phyloP scores from a whole-genome alignment of 2,329 filamentous ascomycete genomes.

The Cadophora gregata region DNA sequence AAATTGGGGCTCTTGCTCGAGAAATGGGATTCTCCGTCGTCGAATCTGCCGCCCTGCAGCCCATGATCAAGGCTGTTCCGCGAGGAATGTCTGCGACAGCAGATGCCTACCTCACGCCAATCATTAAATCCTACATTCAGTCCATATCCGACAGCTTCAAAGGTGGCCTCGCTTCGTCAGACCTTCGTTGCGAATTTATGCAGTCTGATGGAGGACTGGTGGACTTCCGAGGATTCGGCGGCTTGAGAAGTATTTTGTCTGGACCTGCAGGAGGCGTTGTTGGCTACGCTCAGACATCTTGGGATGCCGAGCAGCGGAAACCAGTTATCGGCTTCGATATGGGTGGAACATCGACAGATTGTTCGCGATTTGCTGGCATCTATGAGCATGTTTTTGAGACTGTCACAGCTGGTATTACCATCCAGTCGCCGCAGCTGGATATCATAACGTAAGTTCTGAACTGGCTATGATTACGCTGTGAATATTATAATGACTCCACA shows the following conservation, averaged over 20 bases:
- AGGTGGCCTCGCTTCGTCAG: neutral
- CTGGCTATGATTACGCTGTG: neutral
- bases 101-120: neutral
- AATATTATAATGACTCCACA: neutral
- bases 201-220: neutral
- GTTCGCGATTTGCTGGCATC: conserved; percentile 68
- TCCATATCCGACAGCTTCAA: neutral
- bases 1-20: neutral
- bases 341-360: conserved; percentile 67
- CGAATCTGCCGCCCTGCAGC: neutral
- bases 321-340: conserved; percentile 77
- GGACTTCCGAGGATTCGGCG: conserved; percentile 39
- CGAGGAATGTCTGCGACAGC: neutral
- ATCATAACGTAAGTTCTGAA: conserved; percentile 65
- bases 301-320: conserved; percentile 65
- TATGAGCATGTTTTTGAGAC: conserved; percentile 79
- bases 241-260: conserved; percentile 67
- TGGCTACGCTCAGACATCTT: conserved; percentile 68
- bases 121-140: neutral
- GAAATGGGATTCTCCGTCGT: neutral
- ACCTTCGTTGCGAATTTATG: neutral
- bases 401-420: conserved; percentile 78
- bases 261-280: conserved; percentile 73
- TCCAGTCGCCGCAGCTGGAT: conserved; percentile 79
- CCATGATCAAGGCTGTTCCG: neutral